Conservation (phyloP, 192 early-diverging fungal genomes). For the Gamsiella multidivaricata region DNA sequence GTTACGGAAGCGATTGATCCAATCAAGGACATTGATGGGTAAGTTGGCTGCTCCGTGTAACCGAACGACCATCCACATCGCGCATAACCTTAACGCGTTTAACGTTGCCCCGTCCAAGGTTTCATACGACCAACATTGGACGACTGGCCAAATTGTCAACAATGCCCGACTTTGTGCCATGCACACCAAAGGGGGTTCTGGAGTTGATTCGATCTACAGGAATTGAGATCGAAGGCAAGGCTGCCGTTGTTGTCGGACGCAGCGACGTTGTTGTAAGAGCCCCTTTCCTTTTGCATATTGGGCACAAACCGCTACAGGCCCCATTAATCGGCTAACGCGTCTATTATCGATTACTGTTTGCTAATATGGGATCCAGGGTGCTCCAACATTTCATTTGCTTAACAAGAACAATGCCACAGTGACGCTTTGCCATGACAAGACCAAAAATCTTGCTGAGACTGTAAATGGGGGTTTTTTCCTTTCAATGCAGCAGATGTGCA, state of each 20-base stretch:
- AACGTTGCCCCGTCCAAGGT: too few relatives aligned
- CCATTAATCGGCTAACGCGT: too few relatives aligned
- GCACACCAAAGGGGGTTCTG: slow-evolving; percentile 96
- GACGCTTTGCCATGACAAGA: slow-evolving; percentile 93
- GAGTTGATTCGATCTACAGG: slow-evolving; percentile 81
- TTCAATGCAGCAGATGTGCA: too few relatives aligned
- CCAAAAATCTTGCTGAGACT: slow-evolving; percentile 77
- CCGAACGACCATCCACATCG: too few relatives aligned
- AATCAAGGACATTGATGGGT: slow-evolving; percentile 98
- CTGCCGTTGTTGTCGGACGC: slow-evolving; percentile 95
- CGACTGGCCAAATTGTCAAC: slow-evolving; percentile 83
- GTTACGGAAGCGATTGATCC: slow-evolving; percentile 88
- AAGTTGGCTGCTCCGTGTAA: too few relatives aligned
- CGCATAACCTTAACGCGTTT: too few relatives aligned
- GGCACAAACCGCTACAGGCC: too few relatives aligned
- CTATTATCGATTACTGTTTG: too few relatives aligned
- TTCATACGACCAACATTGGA: slow-evolving; percentile 96
- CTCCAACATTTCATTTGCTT: slow-evolving; percentile 88
- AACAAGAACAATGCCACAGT: slow-evolving; percentile 88
- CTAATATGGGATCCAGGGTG: too few relatives aligned
- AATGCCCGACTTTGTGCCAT: slow-evolving; percentile 89
- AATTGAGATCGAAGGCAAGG: slow-evolving; percentile 82
- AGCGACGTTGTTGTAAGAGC: slow-evolving; percentile 89
- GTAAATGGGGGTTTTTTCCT: too few relatives aligned
- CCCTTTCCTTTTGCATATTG: background rate